Conservation (phyloP, 2,329 filamentous ascomycete species). For the Sporothrix sp. region DNA sequence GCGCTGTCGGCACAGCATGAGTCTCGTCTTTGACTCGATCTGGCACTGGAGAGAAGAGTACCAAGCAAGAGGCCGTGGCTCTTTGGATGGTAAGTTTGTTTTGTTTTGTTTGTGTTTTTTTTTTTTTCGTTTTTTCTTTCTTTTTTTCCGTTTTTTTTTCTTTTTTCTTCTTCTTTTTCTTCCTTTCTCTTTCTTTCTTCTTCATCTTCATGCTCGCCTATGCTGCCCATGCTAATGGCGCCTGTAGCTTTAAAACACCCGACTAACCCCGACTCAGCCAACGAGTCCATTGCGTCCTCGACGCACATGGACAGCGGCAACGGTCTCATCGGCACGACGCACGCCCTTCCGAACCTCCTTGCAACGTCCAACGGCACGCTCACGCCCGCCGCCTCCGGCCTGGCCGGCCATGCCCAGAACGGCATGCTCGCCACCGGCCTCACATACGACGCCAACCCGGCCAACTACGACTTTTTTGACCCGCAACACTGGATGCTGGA, state of each 20-base stretch:
- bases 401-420: conserved; percentile 35
- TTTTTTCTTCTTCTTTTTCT: background rate
- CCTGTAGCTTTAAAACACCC: conserved; percentile 67
- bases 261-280: conserved; percentile 71
- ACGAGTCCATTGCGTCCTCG: conserved; percentile 61
- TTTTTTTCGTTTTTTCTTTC: background rate
- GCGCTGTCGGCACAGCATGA: conserved; percentile 77
- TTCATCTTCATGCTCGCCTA: background rate
- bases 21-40: conserved; percentile 72
- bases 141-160: conserved; percentile 8
- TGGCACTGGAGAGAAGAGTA: conserved; percentile 80
- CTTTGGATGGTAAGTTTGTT: conserved; percentile 62
- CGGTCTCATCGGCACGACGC: conserved; percentile 39
- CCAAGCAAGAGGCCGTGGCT: conserved; percentile 59
- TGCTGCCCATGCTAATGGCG: background rate
- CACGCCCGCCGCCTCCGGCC: conserved; percentile 38
- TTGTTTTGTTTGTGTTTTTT: conserved; percentile 7
- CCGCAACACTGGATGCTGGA: conserved; percentile 91
- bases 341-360: conserved; percentile 38
- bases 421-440: conserved; percentile 38
- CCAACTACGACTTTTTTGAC: conserved; percentile 75
- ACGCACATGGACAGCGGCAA: conserved; percentile 54
- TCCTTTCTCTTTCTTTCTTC: conserved; percentile 1
- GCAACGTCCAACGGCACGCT: conserved; percentile 38
- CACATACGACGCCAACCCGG: conserved; percentile 46